Evolutionary conservation across 2,329 filamentous ascomycete genomes (phyloP), one percentile per base, ranked within the genome.

Genomic region (Nemania abortiva): DNA sequence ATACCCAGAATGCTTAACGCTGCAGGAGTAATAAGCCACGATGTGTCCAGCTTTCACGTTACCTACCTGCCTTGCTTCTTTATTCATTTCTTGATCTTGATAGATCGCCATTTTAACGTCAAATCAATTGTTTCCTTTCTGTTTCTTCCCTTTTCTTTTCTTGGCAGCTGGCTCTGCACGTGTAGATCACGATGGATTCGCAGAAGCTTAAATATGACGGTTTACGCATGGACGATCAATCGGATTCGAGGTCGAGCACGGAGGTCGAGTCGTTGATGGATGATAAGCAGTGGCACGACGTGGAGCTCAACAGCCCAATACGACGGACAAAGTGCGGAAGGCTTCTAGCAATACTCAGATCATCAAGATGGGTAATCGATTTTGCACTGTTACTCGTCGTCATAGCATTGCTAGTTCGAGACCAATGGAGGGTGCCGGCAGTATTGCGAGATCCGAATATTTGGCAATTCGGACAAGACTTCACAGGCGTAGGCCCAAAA

Each of bases 221-320:
- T 65, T 63, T 81, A 55, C 71, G 75, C 37, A 63, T 74, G 27
- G 77, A 78, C n/a, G 79, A 81, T 55, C 75, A 77, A 59, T 77
- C 80, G 24, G 77, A 79, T 66, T 67, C 72, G 60, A 76, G 78
- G 45, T 81, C 79, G 29, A 81, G 77, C 74, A 83, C 81, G 63
- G 82, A 83, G 70, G 81, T 83, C 65, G 81, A 72, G 29, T 82
- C 81, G 5, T 72, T 84, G 58, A 81, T 83, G 74, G 79, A 79
- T 60, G 79, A 80, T 29, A 81, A 82, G 74, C 74, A 77, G 49
- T 78, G 78, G 75, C 74, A 77, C 37, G 72, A 77, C 47, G 72
- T 76, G 52, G 73, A 78, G 59, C 70, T 75, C 37, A 75, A 75
- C 66, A 66, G 70, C 55, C 73, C 73, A 20, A 66, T 63, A 7